Base-by-base conservation (phyloP, 129 eudicot genomes). In the Flaveria bidentis region DNA sequence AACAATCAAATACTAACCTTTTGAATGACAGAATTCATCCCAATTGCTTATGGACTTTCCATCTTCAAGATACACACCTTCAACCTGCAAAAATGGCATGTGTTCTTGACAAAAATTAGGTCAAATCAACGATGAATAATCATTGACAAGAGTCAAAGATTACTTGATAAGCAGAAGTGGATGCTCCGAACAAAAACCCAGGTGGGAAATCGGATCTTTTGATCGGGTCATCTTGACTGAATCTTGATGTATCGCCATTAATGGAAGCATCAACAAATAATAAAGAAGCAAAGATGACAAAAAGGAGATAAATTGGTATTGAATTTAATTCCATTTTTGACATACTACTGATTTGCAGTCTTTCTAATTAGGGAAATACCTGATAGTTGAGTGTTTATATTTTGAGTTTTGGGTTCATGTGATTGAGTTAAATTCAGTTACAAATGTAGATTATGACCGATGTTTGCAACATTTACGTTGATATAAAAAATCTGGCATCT, bases 81-180 rank as follows among this genome's bases (percentile, higher is more conserved):
- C 97, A 66, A 91, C 83, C 98, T 93, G 56, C 66, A 73, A 71
- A 69, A 47, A 15, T 1, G 60, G 71, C 4, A 36, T 44, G 44
- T 30, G 5, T 30, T 64, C 33, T 17, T 26, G 55, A 44, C 22
- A 9, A 46, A 63, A 64, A 47, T 22, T 9, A 5, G 13, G 25
- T 46, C 33, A 67, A 75, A 47, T 8, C 12, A 75, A 28, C 12
- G 14, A 78, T 60, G 22, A 28, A 65, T 23, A 65, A 12, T 64
- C 26, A 70, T 36, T 36, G 7, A 36, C 7, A 36, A 36, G 41
- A 36, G 41, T 36, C 7, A 36, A 50, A 18, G 78, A 60, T 60
- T 55, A 86, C 98, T 79, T 93, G 97, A 72, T 93, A 93, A 16
- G 98, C 90, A 58, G 98, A 90, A 78, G 98, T 93, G 47, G 92